phyloP scores from a whole-genome alignment of 2,329 filamentous ascomycete species.

The Elsinoe australis region DNA sequence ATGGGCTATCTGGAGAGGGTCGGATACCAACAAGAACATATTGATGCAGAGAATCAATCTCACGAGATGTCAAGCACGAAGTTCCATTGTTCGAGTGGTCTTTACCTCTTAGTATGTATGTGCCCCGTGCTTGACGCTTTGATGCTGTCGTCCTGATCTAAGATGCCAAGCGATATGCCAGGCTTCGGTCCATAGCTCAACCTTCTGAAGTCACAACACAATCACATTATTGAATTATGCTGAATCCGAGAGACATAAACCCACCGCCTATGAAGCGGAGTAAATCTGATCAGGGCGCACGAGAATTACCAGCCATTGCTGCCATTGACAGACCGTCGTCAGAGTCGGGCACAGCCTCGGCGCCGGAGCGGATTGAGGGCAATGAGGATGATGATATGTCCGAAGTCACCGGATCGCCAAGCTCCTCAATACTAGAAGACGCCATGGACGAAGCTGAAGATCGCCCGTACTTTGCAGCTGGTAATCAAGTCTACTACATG shows the following conservation, averaged over 20 bases:
- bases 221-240: not conserved
- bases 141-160: too few species aligned
- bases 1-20: too few species aligned
- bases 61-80: too few species aligned
- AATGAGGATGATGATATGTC: slow-evolving; percentile 2
- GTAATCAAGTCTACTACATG: slow-evolving; percentile 1
- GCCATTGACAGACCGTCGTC: not conserved
- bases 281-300: slow-evolving; percentile 3
- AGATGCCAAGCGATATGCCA: not conserved
- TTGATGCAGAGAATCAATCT: too few species aligned
- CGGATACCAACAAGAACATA: too few species aligned
- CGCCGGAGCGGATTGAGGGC: slow-evolving; percentile 14
- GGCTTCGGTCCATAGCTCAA: not conserved
- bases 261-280: slow-evolving; percentile 15
- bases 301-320: not conserved
- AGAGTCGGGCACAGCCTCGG: slow-evolving; percentile 11
- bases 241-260: not conserved
- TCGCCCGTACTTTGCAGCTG: slow-evolving; percentile 18
- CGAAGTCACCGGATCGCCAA: slow-evolving; percentile 7
- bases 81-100: too few species aligned
- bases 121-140: too few species aligned
- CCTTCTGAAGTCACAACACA: not conserved
- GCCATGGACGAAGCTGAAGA: slow-evolving; percentile 19
- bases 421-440: slow-evolving; percentile 17
- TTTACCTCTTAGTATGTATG: too few species aligned